Conservation (phyloP, 352 stramenopile species). For the Pythium oligandrum region DNA sequence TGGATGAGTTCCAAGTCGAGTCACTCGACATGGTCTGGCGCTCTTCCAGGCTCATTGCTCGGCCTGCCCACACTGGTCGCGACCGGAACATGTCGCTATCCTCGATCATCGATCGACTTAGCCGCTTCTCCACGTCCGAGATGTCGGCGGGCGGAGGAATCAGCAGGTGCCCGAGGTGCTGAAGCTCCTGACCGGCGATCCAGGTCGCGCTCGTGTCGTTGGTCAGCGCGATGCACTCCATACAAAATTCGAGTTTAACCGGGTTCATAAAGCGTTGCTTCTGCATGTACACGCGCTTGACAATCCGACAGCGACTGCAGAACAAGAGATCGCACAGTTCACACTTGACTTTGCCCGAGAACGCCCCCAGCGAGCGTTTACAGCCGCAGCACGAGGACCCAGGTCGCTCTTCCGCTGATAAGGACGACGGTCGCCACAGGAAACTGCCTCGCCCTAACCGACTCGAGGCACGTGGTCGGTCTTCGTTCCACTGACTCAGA, state of each 20-base stretch:
- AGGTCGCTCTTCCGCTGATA: slow-evolving; percentile 5
- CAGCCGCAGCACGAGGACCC: slow-evolving; percentile 6
- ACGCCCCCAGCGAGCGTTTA: slow-evolving; percentile 15
- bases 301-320: slow-evolving; percentile 16
- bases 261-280: slow-evolving; percentile 45
- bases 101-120: too few species aligned
- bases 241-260: slow-evolving; percentile 68
- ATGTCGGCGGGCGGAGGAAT: too few species aligned
- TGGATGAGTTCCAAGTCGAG: slow-evolving; percentile 16
- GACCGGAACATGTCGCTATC: too few species aligned
- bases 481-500: too few species aligned
- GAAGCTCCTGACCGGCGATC: slow-evolving; percentile 50
- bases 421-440: slow-evolving; percentile 11
- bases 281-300: slow-evolving; percentile 29
- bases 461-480: slow-evolving; percentile 2
- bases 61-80: slow-evolving; percentile 10
- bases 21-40: slow-evolving; percentile 34
- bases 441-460: slow-evolving; percentile 14
- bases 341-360: slow-evolving; percentile 22
- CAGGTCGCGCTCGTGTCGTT: slow-evolving; percentile 43
- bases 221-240: slow-evolving; percentile 37
- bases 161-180: slow-evolving; percentile 11
- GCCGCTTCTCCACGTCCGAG: too few species aligned
- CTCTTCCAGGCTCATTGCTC: slow-evolving; percentile 20
- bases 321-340: slow-evolving; percentile 15